Conservation (phyloP, 2,329 filamentous ascomycete genomes). For the Penicillium sp. region DNA sequence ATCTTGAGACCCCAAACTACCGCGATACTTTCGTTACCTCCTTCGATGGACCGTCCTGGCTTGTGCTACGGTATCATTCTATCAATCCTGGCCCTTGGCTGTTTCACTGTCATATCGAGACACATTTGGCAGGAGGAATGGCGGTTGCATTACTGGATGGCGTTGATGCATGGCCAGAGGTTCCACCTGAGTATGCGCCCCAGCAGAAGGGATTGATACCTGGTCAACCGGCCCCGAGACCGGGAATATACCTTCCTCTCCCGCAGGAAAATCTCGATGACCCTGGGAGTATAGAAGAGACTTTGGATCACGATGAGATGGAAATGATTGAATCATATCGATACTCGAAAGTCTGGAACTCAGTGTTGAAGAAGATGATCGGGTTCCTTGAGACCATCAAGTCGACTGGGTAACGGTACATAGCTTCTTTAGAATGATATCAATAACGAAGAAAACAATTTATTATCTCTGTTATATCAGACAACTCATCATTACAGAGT, state of each 20-base stretch:
- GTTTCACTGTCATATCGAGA: conserved; percentile 59
- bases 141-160: conserved; percentile 52
- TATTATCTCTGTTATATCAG: neutral
- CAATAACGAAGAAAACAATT: neutral
- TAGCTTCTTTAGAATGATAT: neutral
- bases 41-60: conserved; percentile 41
- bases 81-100: conserved; percentile 57
- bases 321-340: neutral
- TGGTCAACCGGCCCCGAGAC: neutral
- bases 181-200: conserved; percentile 26
- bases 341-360: neutral
- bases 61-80: conserved; percentile 56
- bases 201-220: neutral
- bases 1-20: conserved; percentile 57
- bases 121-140: conserved; percentile 59
- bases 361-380: neutral
- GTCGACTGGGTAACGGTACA: neutral
- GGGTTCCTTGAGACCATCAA: neutral
- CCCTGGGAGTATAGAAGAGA: neutral
- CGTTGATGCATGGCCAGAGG: conserved; percentile 36
- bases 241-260: neutral
- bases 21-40: conserved; percentile 53
- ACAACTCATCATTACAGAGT: no score
- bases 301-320: neutral
- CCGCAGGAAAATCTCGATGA: neutral